Conservation (phyloP, 768 basidiomycete genomes). For the Suillus spraguei region DNA sequence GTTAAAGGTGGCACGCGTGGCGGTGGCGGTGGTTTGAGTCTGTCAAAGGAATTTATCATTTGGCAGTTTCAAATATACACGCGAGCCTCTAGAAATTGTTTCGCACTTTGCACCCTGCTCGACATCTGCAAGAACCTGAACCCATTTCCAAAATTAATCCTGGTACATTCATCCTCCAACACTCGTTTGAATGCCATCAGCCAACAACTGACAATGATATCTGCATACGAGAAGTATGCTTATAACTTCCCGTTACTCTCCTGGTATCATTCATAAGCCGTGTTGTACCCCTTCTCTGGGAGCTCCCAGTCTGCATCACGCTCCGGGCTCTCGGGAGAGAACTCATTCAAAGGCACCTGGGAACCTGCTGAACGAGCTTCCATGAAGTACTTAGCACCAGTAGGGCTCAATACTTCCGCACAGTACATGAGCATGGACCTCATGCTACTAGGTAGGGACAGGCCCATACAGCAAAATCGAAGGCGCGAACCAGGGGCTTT, state of each 20-base stretch:
- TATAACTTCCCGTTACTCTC: slow-evolving; percentile 8
- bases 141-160: slow-evolving; percentile 29
- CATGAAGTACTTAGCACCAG: slow-evolving; percentile 42
- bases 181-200: slow-evolving; percentile 19
- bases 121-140: slow-evolving; percentile 23
- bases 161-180: slow-evolving; percentile 29
- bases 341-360: too few species aligned
- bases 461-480: slow-evolving; percentile 11
- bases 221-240: too few species aligned
- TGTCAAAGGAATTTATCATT: not conserved
- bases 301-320: slow-evolving; percentile 31
- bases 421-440: slow-evolving; percentile 25
- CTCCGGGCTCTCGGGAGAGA: slow-evolving; percentile 36
- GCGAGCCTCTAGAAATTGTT: too few species aligned
- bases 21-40: not conserved
- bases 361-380: too few species aligned
- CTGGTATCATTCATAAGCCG: slow-evolving; percentile 28
- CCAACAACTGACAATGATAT: slow-evolving; percentile 5
- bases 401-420: slow-evolving; percentile 32
- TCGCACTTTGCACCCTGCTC: slow-evolving; percentile 24
- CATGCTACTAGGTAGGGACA: slow-evolving; percentile 11
- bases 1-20: too few species aligned
- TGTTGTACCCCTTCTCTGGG: slow-evolving; percentile 10
- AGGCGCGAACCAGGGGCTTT: slow-evolving; percentile 23
- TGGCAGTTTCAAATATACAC: not conserved